Base-by-base conservation (phyloP, 148 eudicot species). In the Fagopyrum esculentum region DNA sequence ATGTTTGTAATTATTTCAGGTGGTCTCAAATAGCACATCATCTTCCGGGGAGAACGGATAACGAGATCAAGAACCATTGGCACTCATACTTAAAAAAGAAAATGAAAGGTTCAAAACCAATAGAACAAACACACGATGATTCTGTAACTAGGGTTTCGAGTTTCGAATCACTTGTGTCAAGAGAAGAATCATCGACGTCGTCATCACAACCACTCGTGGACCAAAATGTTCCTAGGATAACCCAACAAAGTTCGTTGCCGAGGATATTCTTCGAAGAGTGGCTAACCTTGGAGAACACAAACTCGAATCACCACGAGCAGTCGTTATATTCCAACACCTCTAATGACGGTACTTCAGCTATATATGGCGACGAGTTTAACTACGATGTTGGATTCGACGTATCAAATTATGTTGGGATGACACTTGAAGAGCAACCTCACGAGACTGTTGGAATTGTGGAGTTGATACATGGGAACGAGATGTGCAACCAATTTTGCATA, bases 1-100 rank as follows among this genome's bases (percentile, higher is more conserved):
- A 9, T 43, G 52, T 2, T 17, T 52, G 2, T 3, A 75, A 45
- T 50, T 45, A 9, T 5, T 5, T 51, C 69, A 92, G 97, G 84
- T 92, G 97, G 97, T 88, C 95, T 71, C 91, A 87, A 16, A 92
- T 92, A 78, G 91, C 97, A 52, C 85, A 83, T 54, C 86, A 83
- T 19, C 78, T 92, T 51, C 89, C 95, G 0, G 97, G 97, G 77
- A 85, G 97, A 73, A 92, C 97, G 0, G 97, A 92, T 26, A 92
- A 92, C 8, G 97, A 92, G 81, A 90, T 92, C 47, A 92, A 92
- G 77, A 92, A 92, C 75, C 74, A 81, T 44, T 92, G 97, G 97
- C 95, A 90, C 80, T 85, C 92, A 17, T 83, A 80, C 46, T 82
- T 92, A 2, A 92, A 90, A 83, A 92, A 88, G 80, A 87, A 78